A percentile compares a stretch with the other conserved stretches of the same genome.
Conservation (phyloP, 331 rosid species). For the Acacia concinna region DNA sequence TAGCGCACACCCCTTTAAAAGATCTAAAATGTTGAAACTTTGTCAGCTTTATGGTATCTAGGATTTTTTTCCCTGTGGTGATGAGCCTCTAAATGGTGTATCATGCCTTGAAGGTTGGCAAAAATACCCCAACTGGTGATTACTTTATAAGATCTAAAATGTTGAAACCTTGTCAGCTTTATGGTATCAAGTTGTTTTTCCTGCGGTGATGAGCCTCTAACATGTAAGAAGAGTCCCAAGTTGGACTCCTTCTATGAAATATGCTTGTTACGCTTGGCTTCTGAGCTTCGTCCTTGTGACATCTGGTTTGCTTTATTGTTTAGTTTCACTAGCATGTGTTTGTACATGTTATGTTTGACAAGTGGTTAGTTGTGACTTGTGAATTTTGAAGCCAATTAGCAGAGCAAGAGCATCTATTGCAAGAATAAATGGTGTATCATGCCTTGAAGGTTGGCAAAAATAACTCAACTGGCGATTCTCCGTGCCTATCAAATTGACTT, state of each 20-base stretch:
- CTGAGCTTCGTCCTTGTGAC: constrained; percentile 35
- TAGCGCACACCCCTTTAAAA: background rate
- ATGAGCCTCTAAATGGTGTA: constrained; percentile 59
- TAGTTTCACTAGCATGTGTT: background rate
- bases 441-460: background rate
- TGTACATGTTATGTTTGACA: background rate
- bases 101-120: too few species aligned
- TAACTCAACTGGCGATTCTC: background rate
- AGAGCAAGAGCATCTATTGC: background rate
- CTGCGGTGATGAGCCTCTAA: constrained; percentile 55
- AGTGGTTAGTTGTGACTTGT: background rate
- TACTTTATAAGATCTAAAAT: background rate
- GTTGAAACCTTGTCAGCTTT: background rate
- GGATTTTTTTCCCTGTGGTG: constrained; percentile 21
- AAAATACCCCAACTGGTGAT: too few species aligned
- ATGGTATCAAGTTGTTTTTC: background rate
- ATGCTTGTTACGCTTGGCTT: constrained; percentile 56
- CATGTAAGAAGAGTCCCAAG: constrained; percentile 46
- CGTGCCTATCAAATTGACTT: background rate
- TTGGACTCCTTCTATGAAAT: constrained; percentile 48
- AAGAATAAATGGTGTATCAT: background rate
- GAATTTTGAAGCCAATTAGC: background rate
- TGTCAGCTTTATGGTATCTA: background rate
- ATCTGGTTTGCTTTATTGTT: background rate
- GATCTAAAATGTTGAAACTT: background rate